These are phyloP conservation scores for Pelargonium exstipulatum DNA, from an alignment of 441 rosid genomes.

Conservation along the genomic window DNA sequence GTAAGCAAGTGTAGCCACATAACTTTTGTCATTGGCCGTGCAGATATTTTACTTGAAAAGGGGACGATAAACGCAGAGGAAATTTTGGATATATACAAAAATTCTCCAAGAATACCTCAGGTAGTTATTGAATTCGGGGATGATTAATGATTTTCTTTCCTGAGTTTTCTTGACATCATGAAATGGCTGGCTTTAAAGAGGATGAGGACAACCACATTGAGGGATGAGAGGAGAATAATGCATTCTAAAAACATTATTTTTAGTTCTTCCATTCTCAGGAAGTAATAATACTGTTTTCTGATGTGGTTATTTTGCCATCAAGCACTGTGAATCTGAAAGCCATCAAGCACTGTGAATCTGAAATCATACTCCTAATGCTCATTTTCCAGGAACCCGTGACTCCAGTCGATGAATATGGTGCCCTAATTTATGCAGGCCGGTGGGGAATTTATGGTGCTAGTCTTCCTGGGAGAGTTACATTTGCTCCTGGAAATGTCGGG, in stretches of 20 bases:
- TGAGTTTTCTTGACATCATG: too few relatives aligned
- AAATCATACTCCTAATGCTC: conserved; percentile 16
- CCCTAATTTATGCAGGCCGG: conserved; percentile 83
- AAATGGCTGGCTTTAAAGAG: not conserved
- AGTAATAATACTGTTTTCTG: not conserved
- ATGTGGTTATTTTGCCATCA: conserved; percentile 2
- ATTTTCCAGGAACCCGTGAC: conserved; percentile 51
- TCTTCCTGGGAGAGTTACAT: conserved; percentile 89
- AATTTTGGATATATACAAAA: conserved; percentile 74
- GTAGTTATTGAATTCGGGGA: conserved; percentile 31
- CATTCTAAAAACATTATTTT: not conserved
- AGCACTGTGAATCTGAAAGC: conserved; percentile 5
- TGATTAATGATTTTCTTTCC: conserved; percentile 7
- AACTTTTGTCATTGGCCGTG: conserved; percentile 19
- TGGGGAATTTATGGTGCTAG: conserved; percentile 89
- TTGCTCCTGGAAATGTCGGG: conserved; percentile 95
- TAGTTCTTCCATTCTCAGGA: too few relatives aligned
- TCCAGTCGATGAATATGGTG: conserved; percentile 82
- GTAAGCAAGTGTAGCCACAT: not conserved
- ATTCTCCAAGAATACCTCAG: conserved; percentile 70
- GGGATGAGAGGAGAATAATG: not conserved
- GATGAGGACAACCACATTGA: not conserved
- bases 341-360: not conserved
- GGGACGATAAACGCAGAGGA: conserved; percentile 77
- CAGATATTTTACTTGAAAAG: conserved; percentile 77